These are phyloP conservation scores for Conoideocrella luteorostrata DNA, from an alignment of 2,329 filamentous ascomycete species.

Conservation along the genomic window DNA sequence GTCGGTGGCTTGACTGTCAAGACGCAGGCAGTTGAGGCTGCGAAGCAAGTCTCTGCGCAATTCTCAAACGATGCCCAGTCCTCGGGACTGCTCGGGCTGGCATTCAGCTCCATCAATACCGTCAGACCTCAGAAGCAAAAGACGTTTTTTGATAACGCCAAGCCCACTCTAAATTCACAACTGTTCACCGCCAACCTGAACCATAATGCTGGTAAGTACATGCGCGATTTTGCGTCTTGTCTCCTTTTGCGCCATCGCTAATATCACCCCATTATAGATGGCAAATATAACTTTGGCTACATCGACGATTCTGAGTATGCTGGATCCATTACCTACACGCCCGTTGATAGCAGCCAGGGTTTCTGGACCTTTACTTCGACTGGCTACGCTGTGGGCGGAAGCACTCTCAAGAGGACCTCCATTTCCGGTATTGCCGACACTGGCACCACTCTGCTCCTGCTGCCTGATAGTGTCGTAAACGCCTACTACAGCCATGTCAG, in stretches of 20 bases:
- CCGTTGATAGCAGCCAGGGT: conserved; percentile 54
- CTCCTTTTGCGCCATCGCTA: too few relatives aligned
- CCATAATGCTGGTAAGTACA: conserved; percentile 28
- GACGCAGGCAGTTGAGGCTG: conserved; percentile 37
- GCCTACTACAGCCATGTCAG: conserved; percentile 40
- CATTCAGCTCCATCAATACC: conserved; percentile 36
- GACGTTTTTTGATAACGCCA: conserved; percentile 35
- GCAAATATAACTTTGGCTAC: conserved; percentile 67
- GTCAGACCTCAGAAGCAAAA: conserved; percentile 33
- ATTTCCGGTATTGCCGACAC: conserved; percentile 47
- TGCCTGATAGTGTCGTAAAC: conserved; percentile 43
- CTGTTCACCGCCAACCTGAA: conserved; percentile 67
- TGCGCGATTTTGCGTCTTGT: too few relatives aligned
- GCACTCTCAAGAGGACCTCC: conserved; percentile 25
- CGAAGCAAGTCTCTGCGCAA: conserved; percentile 31
- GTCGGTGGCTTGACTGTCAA: conserved; percentile 35
- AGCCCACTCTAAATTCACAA: conserved; percentile 10
- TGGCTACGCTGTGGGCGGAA: conserved; percentile 16
- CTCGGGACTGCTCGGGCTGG: conserved; percentile 38
- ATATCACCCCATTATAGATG: too few relatives aligned
- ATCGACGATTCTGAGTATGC: conserved; percentile 59
- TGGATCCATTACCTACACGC: conserved; percentile 55
- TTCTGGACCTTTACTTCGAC: conserved; percentile 48
- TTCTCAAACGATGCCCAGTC: conserved; percentile 36
- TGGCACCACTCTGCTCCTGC: conserved; percentile 57